These are phyloP conservation scores for Cryptococcus sp. DNA, from an alignment of 1,284 basidiomycete species.

Conservation along the genomic window DNA sequence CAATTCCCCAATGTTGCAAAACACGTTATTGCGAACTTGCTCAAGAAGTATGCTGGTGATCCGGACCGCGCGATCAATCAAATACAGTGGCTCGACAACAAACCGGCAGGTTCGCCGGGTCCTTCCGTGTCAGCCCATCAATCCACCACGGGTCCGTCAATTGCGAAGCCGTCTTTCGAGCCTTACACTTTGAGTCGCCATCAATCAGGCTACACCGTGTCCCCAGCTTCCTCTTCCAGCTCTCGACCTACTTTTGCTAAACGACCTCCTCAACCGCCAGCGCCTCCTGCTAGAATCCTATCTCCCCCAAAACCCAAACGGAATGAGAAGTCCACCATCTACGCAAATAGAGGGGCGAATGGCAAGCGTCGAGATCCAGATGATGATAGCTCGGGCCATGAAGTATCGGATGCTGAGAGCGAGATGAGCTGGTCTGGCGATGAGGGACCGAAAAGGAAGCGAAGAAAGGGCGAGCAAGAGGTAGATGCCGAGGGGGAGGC, in stretches of 20 bases:
- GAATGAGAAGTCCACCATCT: slow-evolving; percentile 52
- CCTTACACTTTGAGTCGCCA: neutral
- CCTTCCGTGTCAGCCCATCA: neutral
- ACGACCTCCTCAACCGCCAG: slow-evolving; percentile 5
- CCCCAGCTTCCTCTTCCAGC: neutral
- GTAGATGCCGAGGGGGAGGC: slow-evolving; percentile 58
- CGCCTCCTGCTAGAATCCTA: neutral
- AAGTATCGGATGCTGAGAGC: slow-evolving; percentile 43
- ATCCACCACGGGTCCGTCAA: neutral
- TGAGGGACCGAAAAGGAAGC: slow-evolving; percentile 35
- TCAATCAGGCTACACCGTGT: neutral
- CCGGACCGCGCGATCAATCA: slow-evolving; percentile 21
- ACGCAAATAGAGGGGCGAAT: slow-evolving; percentile 43
- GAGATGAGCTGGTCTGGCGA: slow-evolving; percentile 47
- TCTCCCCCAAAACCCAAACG: slow-evolving; percentile 27
- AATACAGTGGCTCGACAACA: slow-evolving; percentile 14
- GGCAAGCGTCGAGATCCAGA: slow-evolving; percentile 60
- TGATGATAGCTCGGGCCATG: slow-evolving; percentile 43
- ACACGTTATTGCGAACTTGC: slow-evolving; percentile 13
- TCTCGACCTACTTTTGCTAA: slow-evolving; percentile 2
- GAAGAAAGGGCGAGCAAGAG: slow-evolving; percentile 33
- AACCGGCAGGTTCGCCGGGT: neutral
- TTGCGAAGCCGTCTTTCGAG: neutral
- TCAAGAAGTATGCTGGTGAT: slow-evolving; percentile 20
- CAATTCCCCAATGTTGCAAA: slow-evolving; percentile 27